Percentiles rank a stretch among this genome's conserved stretches.
phyloP scores from a whole-genome alignment of 1,284 basidiomycete genomes.

The Entoloma clypeatum region DNA sequence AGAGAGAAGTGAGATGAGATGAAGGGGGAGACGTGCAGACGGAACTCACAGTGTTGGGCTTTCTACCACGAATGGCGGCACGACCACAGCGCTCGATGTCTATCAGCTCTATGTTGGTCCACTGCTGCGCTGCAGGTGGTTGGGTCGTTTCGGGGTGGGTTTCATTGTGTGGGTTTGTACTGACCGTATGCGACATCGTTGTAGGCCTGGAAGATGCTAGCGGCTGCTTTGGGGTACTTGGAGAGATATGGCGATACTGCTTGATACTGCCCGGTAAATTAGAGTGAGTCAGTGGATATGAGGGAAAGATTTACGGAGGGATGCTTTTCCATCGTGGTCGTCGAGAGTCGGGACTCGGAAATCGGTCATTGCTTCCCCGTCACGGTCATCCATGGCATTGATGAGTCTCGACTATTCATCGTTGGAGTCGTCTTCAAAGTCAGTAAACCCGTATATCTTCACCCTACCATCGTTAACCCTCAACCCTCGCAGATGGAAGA shows the following conservation, averaged over 20 bases:
- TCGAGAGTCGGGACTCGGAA: no score
- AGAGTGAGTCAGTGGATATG: neutral
- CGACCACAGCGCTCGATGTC: conserved; percentile 55
- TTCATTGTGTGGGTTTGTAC: conserved; percentile 7
- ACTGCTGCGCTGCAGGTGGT: conserved; percentile 56
- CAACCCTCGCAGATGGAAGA: conserved; percentile 49
- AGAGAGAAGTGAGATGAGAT: neutral
- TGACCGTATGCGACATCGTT: conserved; percentile 56
- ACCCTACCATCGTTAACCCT: neutral
- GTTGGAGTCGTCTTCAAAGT: conserved; percentile 36
- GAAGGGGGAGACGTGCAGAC: conserved; percentile 1
- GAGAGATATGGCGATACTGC: conserved; percentile 34
- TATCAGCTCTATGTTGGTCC: conserved; percentile 58
- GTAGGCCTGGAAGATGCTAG: conserved; percentile 56
- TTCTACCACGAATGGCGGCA: conserved; percentile 56
- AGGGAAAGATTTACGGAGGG: conserved; percentile 27
- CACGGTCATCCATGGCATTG: conserved; percentile 4
- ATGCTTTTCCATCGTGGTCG: conserved; percentile 27
- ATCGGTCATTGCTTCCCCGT: conserved; percentile 35
- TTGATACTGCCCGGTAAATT: conserved; percentile 27
- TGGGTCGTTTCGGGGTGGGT: conserved; percentile 1
- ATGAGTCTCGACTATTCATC: conserved; percentile 34
- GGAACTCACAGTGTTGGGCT: conserved; percentile 48
- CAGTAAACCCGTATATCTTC: conserved; percentile 3
- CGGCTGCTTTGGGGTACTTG: conserved; percentile 51